phyloP scores from a whole-genome alignment of 257 asterid species.

The Ophiorrhiza pumila region DNA sequence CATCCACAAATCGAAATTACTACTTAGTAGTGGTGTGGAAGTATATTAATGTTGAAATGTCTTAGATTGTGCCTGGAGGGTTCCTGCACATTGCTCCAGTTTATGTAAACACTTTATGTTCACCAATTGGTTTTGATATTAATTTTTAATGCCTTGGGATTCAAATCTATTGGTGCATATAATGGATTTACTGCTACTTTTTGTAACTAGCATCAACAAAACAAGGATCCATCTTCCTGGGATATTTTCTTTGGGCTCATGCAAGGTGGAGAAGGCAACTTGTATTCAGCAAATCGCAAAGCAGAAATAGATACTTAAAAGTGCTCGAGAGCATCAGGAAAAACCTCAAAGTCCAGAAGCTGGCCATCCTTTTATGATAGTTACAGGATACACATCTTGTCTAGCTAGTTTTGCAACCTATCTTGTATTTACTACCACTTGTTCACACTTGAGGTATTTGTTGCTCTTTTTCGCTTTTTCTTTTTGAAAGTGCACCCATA shows the following conservation, averaged over 20 bases:
- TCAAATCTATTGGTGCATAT: neutral
- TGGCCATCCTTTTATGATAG: slow-evolving; percentile 1
- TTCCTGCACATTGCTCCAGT: neutral
- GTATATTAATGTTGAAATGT: neutral
- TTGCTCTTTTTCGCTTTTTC: slow-evolving; percentile 10
- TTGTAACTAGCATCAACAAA: neutral
- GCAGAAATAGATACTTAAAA: slow-evolving; percentile 18
- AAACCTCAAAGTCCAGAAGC: slow-evolving; percentile 6
- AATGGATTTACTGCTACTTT: neutral
- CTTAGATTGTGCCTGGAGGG: neutral
- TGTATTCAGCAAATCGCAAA: neutral
- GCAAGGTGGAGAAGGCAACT: neutral
- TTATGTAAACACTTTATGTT: too few species aligned
- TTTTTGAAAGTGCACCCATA: slow-evolving; percentile 10
- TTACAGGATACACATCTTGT: neutral
- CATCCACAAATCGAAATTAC: neutral
- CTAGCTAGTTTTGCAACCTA: slow-evolving; percentile 8
- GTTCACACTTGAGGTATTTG: slow-evolving; percentile 18
- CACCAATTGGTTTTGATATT: too few species aligned
- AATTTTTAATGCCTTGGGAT: neutral
- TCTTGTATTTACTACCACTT: slow-evolving; percentile 4
- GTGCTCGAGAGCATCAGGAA: slow-evolving; percentile 3
- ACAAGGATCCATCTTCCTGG: neutral
- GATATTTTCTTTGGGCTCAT: neutral
- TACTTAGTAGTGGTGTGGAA: slow-evolving; percentile 2